A percentile compares a stretch with the other conserved stretches of the same genome.
Conservation (phyloP, 2,329 filamentous ascomycete genomes). For the Blastomyces parvus region DNA sequence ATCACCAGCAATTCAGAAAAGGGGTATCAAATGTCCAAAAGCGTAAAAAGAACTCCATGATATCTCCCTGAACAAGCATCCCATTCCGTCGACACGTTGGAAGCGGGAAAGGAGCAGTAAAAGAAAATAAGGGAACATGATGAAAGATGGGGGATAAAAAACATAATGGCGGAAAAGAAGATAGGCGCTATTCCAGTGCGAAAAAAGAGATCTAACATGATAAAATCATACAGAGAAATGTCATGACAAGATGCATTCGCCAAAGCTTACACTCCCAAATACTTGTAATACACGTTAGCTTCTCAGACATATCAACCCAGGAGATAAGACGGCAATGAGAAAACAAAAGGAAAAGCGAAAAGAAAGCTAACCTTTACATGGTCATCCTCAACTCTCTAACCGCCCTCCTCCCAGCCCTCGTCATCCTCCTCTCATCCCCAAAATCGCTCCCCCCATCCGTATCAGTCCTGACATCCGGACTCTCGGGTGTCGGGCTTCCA, state of each 20-base stretch:
- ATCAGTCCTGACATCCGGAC: constrained; percentile 31
- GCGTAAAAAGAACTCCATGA: neutral
- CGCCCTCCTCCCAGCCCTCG: constrained; percentile 27
- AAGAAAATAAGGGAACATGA: neutral
- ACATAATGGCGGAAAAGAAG: neutral
- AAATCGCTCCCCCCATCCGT: constrained; percentile 30
- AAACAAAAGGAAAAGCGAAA: neutral
- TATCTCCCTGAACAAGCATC: neutral
- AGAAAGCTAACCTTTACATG: constrained; percentile 21
- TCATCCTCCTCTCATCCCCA: constrained; percentile 28
- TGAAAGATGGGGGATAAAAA: neutral
- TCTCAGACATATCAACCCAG: neutral
- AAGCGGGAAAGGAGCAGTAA: too few species aligned
- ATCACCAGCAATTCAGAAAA: neutral
- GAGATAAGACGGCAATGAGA: neutral
- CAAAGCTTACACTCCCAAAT: neutral
- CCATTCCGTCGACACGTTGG: neutral
- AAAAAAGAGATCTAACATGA: neutral
- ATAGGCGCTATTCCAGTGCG: too few species aligned
- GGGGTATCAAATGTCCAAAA: neutral
- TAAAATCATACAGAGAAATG: neutral
- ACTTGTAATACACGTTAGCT: neutral
- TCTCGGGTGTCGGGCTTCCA: constrained; percentile 29
- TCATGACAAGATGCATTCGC: too few species aligned
- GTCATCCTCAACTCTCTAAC: constrained; percentile 28